Evolutionary conservation across 2,329 filamentous ascomycete species (phyloP), one percentile per base, ranked within the genome.

Genomic region (Paradendryphiella salina): DNA sequence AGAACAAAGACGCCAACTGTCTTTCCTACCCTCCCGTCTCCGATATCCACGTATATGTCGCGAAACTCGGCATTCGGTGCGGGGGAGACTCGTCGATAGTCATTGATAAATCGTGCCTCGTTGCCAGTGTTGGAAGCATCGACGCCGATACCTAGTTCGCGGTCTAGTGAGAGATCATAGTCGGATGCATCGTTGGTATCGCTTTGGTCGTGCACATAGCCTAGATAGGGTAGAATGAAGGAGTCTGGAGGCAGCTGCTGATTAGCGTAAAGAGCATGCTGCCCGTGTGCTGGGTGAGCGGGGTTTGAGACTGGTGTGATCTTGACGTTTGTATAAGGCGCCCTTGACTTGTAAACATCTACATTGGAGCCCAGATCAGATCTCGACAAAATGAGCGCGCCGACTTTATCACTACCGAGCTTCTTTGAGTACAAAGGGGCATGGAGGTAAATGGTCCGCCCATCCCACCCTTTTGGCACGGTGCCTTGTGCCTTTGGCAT

Each of bases 31-130:
- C 68, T 70, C 26, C 70, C 71, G 52, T 70, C 55, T 8, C 64
- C 62, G 33, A 73, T 34, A 51, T 75, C 62, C 59, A 76, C 63
- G 43, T 68, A 67, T 18, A 74, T 66, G 40, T 78, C 75, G 18
- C 73, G 65, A 48, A 78, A 78, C 50, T 78, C 76, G 23, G 75
- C 75, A 50, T 73, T 74, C 7, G 74, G 72, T n/a, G 60, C 60
- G 1, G 62, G 51, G 2, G 71, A 66, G 7, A 82, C 71, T 14
- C 79, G 77, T 47, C 79, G 74, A 61, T 81, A 82, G 61, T 82
- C 80, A 55, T 82, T 82, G 52, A 79, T 75, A 56, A 79, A 81
- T 35, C 80, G 70, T 4, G 77, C 75, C 57, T 82, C 79, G 56
- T 82, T 82, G 21, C 79, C 80, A 55, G 74, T 74, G 2, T 62